Evolutionary conservation across 257 asterid species (phyloP).

Genomic region (Przewalskia tangutica): DNA sequence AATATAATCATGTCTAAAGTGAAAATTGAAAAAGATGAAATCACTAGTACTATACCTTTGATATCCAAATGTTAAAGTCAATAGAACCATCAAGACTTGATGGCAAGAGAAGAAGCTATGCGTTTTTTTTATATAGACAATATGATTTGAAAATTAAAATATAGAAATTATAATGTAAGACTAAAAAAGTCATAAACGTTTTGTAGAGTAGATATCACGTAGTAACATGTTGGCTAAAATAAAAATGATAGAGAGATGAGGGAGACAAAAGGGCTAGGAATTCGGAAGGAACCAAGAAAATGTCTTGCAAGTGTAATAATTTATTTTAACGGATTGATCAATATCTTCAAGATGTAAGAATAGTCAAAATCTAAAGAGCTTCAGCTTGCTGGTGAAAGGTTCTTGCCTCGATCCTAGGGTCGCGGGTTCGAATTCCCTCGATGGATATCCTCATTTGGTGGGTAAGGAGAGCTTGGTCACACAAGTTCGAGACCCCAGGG

Average conservation of each 20-base stretch:
- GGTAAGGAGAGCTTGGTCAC: too few species aligned
- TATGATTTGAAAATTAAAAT: background rate
- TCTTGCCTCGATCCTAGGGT: too few species aligned
- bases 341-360: too few species aligned
- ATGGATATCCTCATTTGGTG: too few species aligned
- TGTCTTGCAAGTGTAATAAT: background rate
- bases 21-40: background rate
- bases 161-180: background rate
- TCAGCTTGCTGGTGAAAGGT: too few species aligned
- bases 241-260: background rate
- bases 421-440: too few species aligned
- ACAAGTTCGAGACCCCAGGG: too few species aligned
- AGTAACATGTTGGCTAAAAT: background rate
- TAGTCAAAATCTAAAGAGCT: too few species aligned
- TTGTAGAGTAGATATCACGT: background rate
- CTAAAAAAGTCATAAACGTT: background rate
- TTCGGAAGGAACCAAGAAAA: background rate
- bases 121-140: background rate
- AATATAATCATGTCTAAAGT: background rate
- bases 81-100: background rate
- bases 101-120: background rate
- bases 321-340: background rate
- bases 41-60: background rate
- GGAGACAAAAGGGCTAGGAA: background rate
- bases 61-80: background rate